Evolutionary conservation across 2,329 filamentous ascomycete species (phyloP).

Genomic region (Penicillium sp.): DNA sequence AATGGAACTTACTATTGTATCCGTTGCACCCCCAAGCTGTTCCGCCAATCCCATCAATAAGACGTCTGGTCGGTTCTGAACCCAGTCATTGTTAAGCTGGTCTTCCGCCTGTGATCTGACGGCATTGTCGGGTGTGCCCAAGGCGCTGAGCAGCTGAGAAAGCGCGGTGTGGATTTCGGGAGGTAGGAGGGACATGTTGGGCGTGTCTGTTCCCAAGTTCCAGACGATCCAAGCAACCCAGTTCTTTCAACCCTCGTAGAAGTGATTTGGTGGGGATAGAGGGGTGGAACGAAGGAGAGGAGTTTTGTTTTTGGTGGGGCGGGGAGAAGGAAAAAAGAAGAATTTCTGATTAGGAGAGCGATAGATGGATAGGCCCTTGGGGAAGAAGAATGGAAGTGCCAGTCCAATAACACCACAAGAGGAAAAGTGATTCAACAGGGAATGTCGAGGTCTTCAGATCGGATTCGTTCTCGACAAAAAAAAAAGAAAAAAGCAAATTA

Average conservation of each 20-base stretch:
- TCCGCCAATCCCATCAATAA: conserved; percentile 92
- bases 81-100: conserved; percentile 88
- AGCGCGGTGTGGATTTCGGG: conserved; percentile 82
- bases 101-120: conserved; percentile 85
- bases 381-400: neutral
- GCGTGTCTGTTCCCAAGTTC: conserved; percentile 28
- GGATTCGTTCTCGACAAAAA: neutral
- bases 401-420: conserved; percentile 4
- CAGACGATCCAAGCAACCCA: conserved; percentile 24
- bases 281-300: conserved; percentile 18
- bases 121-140: conserved; percentile 86
- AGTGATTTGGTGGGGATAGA: conserved; percentile 14
- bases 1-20: conserved; percentile 62
- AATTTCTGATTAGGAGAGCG: conserved; percentile 24
- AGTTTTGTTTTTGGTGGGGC: conserved; percentile 31
- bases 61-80: conserved; percentile 73
- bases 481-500: neutral
- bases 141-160: conserved; percentile 77
- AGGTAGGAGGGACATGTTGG: conserved; percentile 77
- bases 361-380: conserved; percentile 19
- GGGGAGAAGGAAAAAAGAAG: conserved; percentile 26
- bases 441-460: neutral
- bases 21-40: conserved; percentile 76
- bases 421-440: neutral
- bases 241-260: conserved; percentile 15